A percentile compares a stretch with the other conserved stretches of the same genome.
These are phyloP conservation scores for Neurospora sp. DNA, from an alignment of 495 filamentous ascomycete species.

Conservation along the genomic window DNA sequence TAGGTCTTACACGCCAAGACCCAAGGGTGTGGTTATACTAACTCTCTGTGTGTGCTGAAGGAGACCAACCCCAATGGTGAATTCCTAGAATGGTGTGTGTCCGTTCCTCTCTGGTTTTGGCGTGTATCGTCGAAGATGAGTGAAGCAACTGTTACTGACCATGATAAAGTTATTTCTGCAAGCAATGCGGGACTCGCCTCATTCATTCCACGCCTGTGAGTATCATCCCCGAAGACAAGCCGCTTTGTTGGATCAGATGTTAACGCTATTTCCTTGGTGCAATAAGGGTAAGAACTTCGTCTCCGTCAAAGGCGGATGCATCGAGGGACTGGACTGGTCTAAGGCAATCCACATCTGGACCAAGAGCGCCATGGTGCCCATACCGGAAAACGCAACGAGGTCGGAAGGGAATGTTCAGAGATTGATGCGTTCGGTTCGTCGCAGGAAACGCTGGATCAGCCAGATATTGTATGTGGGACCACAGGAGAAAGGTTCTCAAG, in stretches of 20 bases:
- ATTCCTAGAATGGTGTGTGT: constrained; percentile 34
- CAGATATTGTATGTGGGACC: constrained; percentile 19
- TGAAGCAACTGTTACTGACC: not conserved
- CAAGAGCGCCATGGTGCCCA: constrained; percentile 50
- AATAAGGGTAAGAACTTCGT: constrained; percentile 40
- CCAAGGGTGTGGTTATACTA: not conserved
- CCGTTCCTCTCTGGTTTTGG: not conserved
- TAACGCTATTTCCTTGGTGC: not conserved
- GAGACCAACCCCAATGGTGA: constrained; percentile 35
- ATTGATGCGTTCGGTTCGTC: constrained; percentile 25
- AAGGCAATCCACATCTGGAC: constrained; percentile 52
- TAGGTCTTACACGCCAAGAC: not conserved
- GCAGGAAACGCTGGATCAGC: constrained; percentile 33
- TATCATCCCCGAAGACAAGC: not conserved
- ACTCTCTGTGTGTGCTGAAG: not conserved
- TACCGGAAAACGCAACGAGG: constrained; percentile 46
- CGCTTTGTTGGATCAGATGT: not conserved
- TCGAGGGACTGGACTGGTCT: constrained; percentile 48
- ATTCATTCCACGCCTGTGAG: constrained; percentile 44
- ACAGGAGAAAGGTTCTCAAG: not conserved
- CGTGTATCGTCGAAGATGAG: not conserved
- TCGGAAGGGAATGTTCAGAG: constrained; percentile 29
- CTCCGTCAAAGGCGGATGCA: constrained; percentile 52
- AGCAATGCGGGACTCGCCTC: constrained; percentile 47
- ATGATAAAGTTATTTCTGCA: constrained; percentile 47